Evolutionary conservation across 1,284 basidiomycete species (phyloP), one percentile per base, ranked within the genome.

Genomic region (Sutorius eximius): DNA sequence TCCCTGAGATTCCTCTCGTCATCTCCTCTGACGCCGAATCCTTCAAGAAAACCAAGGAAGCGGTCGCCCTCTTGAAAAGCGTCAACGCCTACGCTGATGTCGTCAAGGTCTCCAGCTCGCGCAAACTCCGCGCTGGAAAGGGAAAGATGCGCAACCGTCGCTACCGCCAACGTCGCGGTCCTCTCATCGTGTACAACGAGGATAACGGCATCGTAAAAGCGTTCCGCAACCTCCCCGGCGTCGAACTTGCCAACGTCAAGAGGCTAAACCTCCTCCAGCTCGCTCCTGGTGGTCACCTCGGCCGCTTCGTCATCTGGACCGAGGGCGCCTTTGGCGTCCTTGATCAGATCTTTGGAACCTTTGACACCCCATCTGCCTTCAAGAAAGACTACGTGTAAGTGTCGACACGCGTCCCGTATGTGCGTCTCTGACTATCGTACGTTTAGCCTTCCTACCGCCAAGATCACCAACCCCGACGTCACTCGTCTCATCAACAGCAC

Each of bases 241-340:
- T 99, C 66, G 97, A 99, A 81, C 80, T 97, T 60, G 93, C 92
- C 78, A 95, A 93, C 73, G 97, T 99, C 66, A 86, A 88, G 75
- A 81, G 93, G 59, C 82, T 99, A 68, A 99, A 99, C 82, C 86
- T 99, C 69, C 92, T 99, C 73, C 95, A 98, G 80, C 93, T 99
- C 73, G 97, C 97, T 36, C 97, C 97, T 53, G 97, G 97, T 86
- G 97, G 97, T 67, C 97, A 99, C 77, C 86, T 99, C 61, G 97
- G 97, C 61, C 93, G 97, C 63, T 99, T 99, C 81, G 83, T 98
- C 75, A 97, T 99, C 83, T 99, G 96, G 96, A 99, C 97, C 59
- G 92, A 98, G 81, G 82, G 83, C 71, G 97, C 97, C 46, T 98
- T 99, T 77, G 83, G 80, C 59, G 83, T 91, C 62, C 90, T 99